A percentile compares a stretch with the other conserved stretches of the same genome.
These are phyloP conservation scores for Halocafeteria seosinensis DNA, from an alignment of 108 stramenopile genomes.

Conservation along the genomic window DNA sequence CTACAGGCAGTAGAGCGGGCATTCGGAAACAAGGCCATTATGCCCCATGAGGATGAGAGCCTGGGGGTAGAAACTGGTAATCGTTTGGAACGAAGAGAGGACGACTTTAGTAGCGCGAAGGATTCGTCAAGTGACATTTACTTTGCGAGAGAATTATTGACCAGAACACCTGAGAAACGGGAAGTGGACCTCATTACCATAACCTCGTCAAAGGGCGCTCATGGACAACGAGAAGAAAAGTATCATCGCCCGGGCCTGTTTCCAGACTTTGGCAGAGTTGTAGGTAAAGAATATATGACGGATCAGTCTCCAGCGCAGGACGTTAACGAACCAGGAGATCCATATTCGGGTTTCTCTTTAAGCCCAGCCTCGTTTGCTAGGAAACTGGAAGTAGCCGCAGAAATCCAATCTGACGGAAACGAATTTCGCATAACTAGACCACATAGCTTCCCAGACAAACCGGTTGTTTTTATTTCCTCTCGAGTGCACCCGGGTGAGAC, in stretches of 20 bases:
- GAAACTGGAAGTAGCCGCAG: neutral
- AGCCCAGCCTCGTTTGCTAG: neutral
- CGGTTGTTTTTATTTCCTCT: constrained; percentile 30
- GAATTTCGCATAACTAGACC: neutral
- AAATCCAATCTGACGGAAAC: neutral
- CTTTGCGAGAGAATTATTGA: neutral
- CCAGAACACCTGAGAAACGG: neutral
- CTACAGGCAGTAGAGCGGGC: neutral
- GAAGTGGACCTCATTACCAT: constrained; percentile 5
- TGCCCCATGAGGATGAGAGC: too few relatives aligned
- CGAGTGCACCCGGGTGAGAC: constrained; percentile 51
- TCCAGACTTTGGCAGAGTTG: constrained; percentile 6
- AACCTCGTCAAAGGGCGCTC: constrained; percentile 14
- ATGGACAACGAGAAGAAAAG: neutral
- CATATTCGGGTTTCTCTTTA: neutral
- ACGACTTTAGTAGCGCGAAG: too few relatives aligned
- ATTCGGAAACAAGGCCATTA: neutral
- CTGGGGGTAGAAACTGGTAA: too few relatives aligned
- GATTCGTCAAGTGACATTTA: neutral
- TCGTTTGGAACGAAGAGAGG: too few relatives aligned
- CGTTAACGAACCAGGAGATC: too few relatives aligned
- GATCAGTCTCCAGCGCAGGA: constrained; percentile 1
- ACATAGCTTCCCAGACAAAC: constrained; percentile 2
- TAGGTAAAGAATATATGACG: constrained; percentile 11
- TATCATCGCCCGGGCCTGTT: neutral